Percentiles rank a stretch among this genome's conserved stretches.
Evolutionary conservation across 2,329 filamentous ascomycete genomes (phyloP).

Genomic region (Berkeleyomyces basicola): DNA sequence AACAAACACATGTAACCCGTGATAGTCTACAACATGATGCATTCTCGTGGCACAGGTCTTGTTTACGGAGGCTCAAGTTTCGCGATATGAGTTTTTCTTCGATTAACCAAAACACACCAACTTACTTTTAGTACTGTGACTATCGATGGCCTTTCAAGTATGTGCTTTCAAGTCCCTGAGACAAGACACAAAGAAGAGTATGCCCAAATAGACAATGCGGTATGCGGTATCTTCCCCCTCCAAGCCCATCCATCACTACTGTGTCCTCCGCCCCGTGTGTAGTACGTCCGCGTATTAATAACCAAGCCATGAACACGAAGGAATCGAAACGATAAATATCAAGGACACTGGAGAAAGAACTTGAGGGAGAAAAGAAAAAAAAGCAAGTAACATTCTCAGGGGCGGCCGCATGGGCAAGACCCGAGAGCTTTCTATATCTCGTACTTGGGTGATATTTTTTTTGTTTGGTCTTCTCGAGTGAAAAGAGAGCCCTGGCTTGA

Average conservation of each 20-base stretch:
- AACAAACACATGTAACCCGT: background rate
- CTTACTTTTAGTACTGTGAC: conserved; percentile 1
- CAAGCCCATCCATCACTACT: no score
- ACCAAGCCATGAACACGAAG: no score
- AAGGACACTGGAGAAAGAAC: no score
- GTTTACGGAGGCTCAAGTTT: background rate
- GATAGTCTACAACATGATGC: background rate
- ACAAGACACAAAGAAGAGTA: background rate
- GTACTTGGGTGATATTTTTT: background rate
- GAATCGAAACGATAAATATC: no score
- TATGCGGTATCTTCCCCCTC: no score
- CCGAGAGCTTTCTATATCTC: background rate
- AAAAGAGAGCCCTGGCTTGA: background rate
- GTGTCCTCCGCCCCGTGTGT: no score
- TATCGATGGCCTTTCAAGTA: background rate
- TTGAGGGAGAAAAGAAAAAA: background rate
- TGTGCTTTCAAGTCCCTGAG: background rate
- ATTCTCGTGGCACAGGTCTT: background rate
- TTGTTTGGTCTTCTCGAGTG: background rate
- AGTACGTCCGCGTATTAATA: no score
- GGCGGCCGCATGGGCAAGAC: background rate
- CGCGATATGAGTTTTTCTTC: background rate
- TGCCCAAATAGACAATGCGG: no score
- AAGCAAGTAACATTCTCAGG: background rate
- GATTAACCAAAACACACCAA: background rate